Evolutionary conservation across 2,329 filamentous ascomycete species (phyloP), one percentile per base, ranked within the genome.

Genomic region (Escovopsis weberi): DNA sequence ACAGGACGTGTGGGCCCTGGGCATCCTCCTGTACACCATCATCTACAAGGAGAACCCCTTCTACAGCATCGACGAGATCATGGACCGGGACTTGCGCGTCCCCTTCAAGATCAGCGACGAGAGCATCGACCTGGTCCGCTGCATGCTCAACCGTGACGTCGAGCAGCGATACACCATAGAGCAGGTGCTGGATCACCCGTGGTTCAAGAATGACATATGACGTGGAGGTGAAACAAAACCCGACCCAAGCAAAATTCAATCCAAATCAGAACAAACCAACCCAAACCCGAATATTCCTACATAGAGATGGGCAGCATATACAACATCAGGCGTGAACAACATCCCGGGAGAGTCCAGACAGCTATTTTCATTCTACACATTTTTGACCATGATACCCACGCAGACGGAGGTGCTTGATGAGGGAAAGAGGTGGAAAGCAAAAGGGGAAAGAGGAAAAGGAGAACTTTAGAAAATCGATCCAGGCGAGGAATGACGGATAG

Each of bases 41-140:
- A 83, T 96, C 56, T 98, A 98, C 73, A 98, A 96, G 66, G 91
- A 98, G 65, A 98, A 98, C 57, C 89, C 91, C 1, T 98, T 95
- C 62, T 96, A 96, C 72, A 93, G 84, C 62, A 91, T 96, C 55
- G 91, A 98, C 61, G 91, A 98, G 68, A 98, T 98, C 56, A 93
- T 96, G 76, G 91, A 98, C 59, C 88, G 89, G 55, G 89, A 95
- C 53, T 69, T 98, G 45, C 78, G 91, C 39, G 81, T 98, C 26
- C 91, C 91, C 0, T 95, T 85, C 59, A 75, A 82, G 32, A 78
- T 89, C 66, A 87, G 85, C 60, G 87, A 95, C 50, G 82, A 88
- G 51, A 94, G 87, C 60, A 93, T 98, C 51, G 82, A 95, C 53
- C 70, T 98, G 41, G 83, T 98, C 48, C 78, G 86, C 36, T 72